Evolutionary conservation across 2,329 filamentous ascomycete genomes (phyloP).

Genomic region (Macroventuria anomochaeta): DNA sequence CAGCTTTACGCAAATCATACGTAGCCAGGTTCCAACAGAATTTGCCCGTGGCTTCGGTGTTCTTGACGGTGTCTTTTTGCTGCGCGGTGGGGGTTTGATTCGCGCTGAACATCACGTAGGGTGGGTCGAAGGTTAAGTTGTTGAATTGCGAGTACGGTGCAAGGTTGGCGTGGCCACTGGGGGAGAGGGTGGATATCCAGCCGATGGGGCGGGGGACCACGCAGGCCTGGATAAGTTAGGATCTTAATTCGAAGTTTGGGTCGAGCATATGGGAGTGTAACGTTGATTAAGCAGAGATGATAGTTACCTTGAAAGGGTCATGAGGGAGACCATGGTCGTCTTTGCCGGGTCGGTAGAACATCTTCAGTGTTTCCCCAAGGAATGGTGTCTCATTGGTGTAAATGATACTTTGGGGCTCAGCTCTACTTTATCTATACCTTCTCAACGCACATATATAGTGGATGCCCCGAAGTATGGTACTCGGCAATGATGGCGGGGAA

Average conservation of each 20-base stretch:
- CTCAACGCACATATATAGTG: background rate
- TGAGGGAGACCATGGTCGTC: slow-evolving; percentile 60
- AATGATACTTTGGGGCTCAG: too few relatives aligned
- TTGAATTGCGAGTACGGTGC: slow-evolving; percentile 69
- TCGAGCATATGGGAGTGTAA: background rate
- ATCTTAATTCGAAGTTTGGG: background rate
- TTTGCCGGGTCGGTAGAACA: slow-evolving; percentile 63
- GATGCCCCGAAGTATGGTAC: background rate
- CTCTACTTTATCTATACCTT: too few relatives aligned
- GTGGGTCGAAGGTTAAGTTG: slow-evolving; percentile 68
- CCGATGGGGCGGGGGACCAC: slow-evolving; percentile 68
- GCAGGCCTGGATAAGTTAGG: slow-evolving; percentile 53
- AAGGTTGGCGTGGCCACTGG: slow-evolving; percentile 58
- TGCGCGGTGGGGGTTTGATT: slow-evolving; percentile 58
- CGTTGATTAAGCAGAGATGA: background rate
- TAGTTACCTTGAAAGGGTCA: slow-evolving; percentile 62
- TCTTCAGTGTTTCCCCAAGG: slow-evolving; percentile 18
- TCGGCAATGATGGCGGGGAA: slow-evolving; percentile 15
- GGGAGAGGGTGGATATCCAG: slow-evolving; percentile 66
- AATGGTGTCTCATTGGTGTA: background rate
- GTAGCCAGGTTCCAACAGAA: slow-evolving; percentile 69
- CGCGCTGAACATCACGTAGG: slow-evolving; percentile 67
- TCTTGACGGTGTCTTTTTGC: slow-evolving; percentile 65
- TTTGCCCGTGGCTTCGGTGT: slow-evolving; percentile 61
- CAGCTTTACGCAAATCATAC: slow-evolving; percentile 60